Percentiles rank a stretch among this genome's conserved stretches.
phyloP scores from a whole-genome alignment of 345 rosid genomes.

The Corymbia maculata region DNA sequence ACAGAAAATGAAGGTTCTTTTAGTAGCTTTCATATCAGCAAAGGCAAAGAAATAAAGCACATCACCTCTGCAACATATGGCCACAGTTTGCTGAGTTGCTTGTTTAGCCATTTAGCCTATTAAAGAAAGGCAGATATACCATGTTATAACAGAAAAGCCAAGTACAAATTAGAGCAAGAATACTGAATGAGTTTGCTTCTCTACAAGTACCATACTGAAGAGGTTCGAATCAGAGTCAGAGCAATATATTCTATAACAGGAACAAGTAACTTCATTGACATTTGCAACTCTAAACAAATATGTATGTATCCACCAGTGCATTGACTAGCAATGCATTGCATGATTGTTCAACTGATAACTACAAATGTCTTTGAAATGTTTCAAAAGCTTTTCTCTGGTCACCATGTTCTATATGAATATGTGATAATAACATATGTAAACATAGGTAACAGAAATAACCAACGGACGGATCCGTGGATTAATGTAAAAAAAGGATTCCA shows the following conservation, averaged over 20 bases:
- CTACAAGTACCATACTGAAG: background rate
- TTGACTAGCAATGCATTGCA: background rate
- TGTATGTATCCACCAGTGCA: background rate
- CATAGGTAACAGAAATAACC: background rate
- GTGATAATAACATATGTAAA: background rate
- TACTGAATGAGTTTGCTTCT: background rate
- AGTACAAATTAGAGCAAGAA: background rate
- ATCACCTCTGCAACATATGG: conserved; percentile 91
- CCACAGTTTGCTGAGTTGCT: conserved; percentile 90
- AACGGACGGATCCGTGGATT: background rate
- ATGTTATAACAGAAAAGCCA: background rate
- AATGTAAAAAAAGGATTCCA: background rate
- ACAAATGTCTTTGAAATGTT: background rate
- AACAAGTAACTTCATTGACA: background rate
- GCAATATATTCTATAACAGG: background rate
- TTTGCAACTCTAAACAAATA: background rate
- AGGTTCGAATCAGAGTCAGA: background rate
- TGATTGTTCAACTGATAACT: background rate
- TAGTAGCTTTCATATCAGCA: background rate
- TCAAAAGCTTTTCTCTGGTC: background rate
- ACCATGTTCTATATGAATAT: background rate
- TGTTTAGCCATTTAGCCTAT: conserved; percentile 98
- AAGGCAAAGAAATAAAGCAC: background rate
- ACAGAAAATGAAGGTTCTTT: background rate
- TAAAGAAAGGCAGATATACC: conserved; percentile 5